A percentile compares a stretch with the other conserved stretches of the same genome.
Evolutionary conservation across 176 grass and related monocot genomes (phyloP).

Genomic region (Aegilops longissima): DNA sequence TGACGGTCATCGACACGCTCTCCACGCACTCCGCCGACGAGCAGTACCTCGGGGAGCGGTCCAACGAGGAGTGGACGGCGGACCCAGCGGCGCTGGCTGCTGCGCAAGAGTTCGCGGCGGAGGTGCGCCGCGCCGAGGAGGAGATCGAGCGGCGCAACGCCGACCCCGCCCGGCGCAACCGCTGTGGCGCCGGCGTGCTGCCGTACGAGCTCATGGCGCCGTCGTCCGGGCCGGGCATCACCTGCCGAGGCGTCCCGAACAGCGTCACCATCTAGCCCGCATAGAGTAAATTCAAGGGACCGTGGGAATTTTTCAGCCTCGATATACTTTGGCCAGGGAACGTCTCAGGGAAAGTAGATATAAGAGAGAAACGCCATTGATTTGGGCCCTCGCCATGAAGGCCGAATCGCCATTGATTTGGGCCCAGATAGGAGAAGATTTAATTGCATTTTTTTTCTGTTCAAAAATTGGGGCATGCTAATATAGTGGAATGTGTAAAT

Average conservation of each 20-base stretch:
- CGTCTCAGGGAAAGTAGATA: background rate
- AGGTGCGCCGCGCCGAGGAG: constrained; percentile 61
- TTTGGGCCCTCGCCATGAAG: background rate
- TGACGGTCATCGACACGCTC: constrained; percentile 98
- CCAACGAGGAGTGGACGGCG: constrained; percentile 72
- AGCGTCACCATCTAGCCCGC: constrained; percentile 66
- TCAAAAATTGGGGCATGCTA: background rate
- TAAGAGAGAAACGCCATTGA: too few species aligned
- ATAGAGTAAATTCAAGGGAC: background rate
- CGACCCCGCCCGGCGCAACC: constrained; percentile 52
- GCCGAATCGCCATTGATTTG: constrained; percentile 29
- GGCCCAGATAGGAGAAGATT: background rate
- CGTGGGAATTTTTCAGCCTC: background rate
- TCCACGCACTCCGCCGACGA: constrained; percentile 96
- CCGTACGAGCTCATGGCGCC: constrained; percentile 93
- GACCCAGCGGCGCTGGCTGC: constrained; percentile 55
- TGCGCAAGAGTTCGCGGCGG: constrained; percentile 52
- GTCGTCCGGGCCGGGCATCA: constrained; percentile 71
- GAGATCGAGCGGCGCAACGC: constrained; percentile 73
- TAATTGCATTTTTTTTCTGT: constrained; percentile 5
- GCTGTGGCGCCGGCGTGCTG: constrained; percentile 87
- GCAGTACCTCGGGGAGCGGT: constrained; percentile 82
- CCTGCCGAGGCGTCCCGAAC: constrained; percentile 87
- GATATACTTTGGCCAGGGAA: background rate
- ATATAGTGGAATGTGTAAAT: constrained; percentile 43